These are phyloP conservation scores for Gaertneriomyces sp. DNA, from an alignment of 192 early-diverging fungal genomes.

Conservation along the genomic window DNA sequence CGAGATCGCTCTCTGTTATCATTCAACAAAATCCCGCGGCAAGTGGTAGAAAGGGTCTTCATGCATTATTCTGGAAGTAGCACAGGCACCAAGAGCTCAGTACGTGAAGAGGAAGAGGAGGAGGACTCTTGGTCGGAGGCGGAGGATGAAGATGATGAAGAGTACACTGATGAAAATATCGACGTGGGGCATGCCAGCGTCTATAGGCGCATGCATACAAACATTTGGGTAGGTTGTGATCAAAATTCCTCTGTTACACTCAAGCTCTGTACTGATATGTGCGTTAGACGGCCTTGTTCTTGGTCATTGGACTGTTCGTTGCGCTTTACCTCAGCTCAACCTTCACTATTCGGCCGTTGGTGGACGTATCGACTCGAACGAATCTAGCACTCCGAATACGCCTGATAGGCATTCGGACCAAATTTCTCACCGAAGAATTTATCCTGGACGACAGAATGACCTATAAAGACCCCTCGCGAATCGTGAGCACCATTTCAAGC, in stretches of 20 bases:
- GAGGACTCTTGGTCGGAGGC: constrained; percentile 1
- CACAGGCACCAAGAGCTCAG: neutral
- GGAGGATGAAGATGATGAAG: constrained; percentile 17
- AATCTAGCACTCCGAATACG: constrained; percentile 15
- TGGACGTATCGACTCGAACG: constrained; percentile 9
- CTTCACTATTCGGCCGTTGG: constrained; percentile 11
- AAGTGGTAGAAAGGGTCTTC: constrained; percentile 13
- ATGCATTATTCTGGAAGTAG: neutral
- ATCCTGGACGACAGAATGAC: constrained; percentile 4
- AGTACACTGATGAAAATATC: neutral
- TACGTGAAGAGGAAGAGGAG: constrained; percentile 6
- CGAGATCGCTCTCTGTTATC: constrained; percentile 4
- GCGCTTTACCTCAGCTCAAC: constrained; percentile 3
- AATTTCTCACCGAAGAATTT: constrained; percentile 3
- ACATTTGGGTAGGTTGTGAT: neutral
- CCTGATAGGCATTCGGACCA: constrained; percentile 3
- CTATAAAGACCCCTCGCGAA: neutral
- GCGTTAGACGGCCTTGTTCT: neutral
- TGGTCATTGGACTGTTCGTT: constrained; percentile 1
- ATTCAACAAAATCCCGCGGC: constrained; percentile 17
- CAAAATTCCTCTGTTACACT: neutral
- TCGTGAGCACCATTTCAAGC: too few species aligned
- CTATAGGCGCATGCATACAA: constrained; percentile 7
- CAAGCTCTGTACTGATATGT: neutral
- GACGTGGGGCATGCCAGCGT: constrained; percentile 5